These are phyloP conservation scores for Candida maltosa DNA, from an alignment of 805 yeast genomes.

Conservation along the genomic window DNA sequence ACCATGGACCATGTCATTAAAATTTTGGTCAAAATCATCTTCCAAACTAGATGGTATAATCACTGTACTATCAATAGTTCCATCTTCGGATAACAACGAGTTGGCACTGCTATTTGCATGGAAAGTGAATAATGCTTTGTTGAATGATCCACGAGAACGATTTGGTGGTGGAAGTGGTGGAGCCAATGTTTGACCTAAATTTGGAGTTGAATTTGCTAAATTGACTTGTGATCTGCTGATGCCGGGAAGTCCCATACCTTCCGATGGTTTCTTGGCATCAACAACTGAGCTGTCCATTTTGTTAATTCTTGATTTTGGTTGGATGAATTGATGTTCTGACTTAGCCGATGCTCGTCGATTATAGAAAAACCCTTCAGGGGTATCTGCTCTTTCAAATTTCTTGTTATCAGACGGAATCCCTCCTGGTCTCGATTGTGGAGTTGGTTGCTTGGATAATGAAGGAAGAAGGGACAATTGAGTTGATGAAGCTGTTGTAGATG, in stretches of 20 bases:
- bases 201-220: constrained; percentile 14
- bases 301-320: constrained; percentile 42
- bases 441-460: constrained; percentile 10
- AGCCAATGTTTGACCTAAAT: constrained; percentile 2
- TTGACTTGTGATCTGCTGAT: constrained; percentile 29
- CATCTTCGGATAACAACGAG: constrained; percentile 29
- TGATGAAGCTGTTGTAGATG: constrained; percentile 3
- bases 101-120: constrained; percentile 24
- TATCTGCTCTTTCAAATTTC: constrained; percentile 15
- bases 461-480: constrained; percentile 1
- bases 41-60: neutral
- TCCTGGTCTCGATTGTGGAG: constrained; percentile 17
- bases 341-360: constrained; percentile 7
- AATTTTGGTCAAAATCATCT: constrained; percentile 21
- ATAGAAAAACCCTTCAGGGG: constrained; percentile 56
- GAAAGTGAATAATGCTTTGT: constrained; percentile 5
- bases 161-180: neutral
- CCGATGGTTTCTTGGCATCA: constrained; percentile 30
- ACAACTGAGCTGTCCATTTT: constrained; percentile 28
- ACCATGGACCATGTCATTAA: constrained; percentile 25
- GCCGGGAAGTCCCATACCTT: constrained; percentile 30
- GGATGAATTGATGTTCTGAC: constrained; percentile 30
- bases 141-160: neutral
- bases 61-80: neutral
- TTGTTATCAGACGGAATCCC: neutral